Percentiles rank a stretch among this genome's conserved stretches.
Evolutionary conservation across 83 land plant genomes (phyloP).

Genomic region (Diphasiastrum complanatum): DNA sequence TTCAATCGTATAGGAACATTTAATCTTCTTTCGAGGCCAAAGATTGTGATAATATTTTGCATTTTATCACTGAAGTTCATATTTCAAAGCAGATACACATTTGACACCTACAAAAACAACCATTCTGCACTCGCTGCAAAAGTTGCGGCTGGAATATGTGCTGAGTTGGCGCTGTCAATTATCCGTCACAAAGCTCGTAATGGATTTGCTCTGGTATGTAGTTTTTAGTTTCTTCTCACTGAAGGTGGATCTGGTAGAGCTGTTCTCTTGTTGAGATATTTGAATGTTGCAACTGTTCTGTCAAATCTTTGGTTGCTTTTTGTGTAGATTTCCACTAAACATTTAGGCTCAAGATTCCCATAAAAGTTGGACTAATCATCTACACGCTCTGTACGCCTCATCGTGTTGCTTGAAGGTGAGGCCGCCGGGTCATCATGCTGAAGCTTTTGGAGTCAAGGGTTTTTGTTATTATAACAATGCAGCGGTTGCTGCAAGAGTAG

Average conservation of each 20-base stretch:
- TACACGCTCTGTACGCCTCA: too few relatives aligned
- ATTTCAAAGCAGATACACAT: constrained; percentile 50
- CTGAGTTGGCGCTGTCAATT: constrained; percentile 68
- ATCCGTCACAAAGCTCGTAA: constrained; percentile 57
- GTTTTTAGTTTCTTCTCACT: too few relatives aligned
- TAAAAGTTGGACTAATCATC: too few relatives aligned
- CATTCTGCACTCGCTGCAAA: constrained; percentile 93
- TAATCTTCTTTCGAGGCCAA: background rate
- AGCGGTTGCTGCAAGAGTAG: constrained; percentile 80
- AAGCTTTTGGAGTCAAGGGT: constrained; percentile 64
- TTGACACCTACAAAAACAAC: constrained; percentile 89
- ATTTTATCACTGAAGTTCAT: constrained; percentile 6
- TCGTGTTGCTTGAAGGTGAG: constrained; percentile 53
- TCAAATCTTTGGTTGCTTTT: background rate
- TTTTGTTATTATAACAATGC: constrained; percentile 98
- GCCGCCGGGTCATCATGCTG: constrained; percentile 99
- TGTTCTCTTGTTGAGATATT: too few relatives aligned
- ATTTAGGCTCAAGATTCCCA: too few relatives aligned
- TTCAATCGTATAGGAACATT: background rate
- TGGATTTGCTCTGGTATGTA: constrained; percentile 87
- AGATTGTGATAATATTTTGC: background rate
- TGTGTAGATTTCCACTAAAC: background rate
- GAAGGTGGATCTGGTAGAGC: too few relatives aligned
- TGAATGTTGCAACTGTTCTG: too few relatives aligned
- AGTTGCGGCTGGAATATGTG: constrained; percentile 95